phyloP scores from a whole-genome alignment of 345 rosid species.

The Hypericum perforatum region DNA sequence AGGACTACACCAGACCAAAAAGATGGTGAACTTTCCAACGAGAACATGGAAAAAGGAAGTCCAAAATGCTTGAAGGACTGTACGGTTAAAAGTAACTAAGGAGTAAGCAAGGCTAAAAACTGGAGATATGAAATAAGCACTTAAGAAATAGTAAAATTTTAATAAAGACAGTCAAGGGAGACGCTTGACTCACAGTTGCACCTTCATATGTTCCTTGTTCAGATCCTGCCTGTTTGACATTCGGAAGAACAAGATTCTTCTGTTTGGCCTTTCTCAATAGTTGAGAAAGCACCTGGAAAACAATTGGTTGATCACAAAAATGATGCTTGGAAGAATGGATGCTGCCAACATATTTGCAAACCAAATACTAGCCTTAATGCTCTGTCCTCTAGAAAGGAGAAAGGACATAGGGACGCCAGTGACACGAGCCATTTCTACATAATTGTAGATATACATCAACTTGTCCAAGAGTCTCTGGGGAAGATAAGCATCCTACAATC shows the following conservation, averaged over 20 bases:
- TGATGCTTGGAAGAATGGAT: neutral
- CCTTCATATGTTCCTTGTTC: conserved; percentile 97
- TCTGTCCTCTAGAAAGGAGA: conserved; percentile 97
- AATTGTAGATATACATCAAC: conserved; percentile 82
- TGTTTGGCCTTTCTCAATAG: conserved; percentile 93
- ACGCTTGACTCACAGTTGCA: conserved; percentile 72
- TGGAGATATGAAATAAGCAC: neutral
- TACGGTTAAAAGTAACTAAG: no score
- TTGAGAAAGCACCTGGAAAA: conserved; percentile 82
- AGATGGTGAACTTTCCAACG: no score
- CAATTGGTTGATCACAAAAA: conserved; percentile 7
- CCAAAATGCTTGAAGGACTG: no score
- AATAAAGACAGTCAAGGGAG: neutral
- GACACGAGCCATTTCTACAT: conserved; percentile 99
- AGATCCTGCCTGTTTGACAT: conserved; percentile 76
- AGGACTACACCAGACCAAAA: no score
- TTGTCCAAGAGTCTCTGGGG: conserved; percentile 96
- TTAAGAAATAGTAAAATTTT: neutral
- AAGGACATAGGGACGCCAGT: conserved; percentile 96
- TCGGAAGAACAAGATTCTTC: conserved; percentile 74
- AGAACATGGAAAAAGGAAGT: no score
- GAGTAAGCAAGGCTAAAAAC: no score
- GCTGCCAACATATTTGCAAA: conserved; percentile 6
- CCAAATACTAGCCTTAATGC: conserved; percentile 57
- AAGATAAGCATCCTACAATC: conserved; percentile 91